Conservation (phyloP, 2,329 filamentous ascomycete genomes). For the Akanthomyces lecanii region DNA sequence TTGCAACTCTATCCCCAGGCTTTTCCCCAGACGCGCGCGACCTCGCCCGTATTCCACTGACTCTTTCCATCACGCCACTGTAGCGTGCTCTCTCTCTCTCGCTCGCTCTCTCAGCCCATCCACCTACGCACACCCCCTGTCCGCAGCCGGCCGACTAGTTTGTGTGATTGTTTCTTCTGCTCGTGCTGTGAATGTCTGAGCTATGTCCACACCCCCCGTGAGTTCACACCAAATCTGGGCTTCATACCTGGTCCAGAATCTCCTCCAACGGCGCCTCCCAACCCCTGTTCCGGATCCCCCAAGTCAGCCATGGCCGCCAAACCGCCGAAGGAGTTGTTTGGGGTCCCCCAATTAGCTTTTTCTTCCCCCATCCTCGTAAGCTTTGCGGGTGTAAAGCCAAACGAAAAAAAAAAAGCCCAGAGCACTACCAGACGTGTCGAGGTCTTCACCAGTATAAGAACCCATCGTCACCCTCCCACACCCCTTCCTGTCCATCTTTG, state of each 20-base stretch:
- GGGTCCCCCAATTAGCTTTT: conserved; percentile 3
- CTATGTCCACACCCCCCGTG: neutral
- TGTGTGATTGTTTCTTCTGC: neutral
- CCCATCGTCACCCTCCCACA: neutral
- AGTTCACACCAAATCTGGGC: neutral
- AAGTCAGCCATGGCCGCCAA: conserved; percentile 17
- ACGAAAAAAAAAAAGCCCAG: neutral
- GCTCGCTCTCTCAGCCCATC: neutral
- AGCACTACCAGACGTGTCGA: neutral
- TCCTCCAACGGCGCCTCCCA: conserved; percentile 7
- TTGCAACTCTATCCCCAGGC: conserved; percentile 8
- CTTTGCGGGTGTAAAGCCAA: neutral
- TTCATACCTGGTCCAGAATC: conserved; percentile 12
- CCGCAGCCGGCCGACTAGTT: neutral
- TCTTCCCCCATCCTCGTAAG: neutral
- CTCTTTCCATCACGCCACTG: conserved; percentile 2
- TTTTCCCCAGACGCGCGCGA: conserved; percentile 1
- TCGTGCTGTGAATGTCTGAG: neutral
- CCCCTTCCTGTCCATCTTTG: neutral
- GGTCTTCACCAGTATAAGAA: conserved; percentile 9
- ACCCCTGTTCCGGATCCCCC: conserved; percentile 7
- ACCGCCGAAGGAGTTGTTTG: conserved; percentile 15
- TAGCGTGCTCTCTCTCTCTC: neutral
- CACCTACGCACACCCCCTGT: neutral
- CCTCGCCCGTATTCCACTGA: neutral